Evolutionary conservation across 768 basidiomycete genomes (phyloP), one percentile per base, ranked within the genome.

Genomic region (Termitomyces sp.): DNA sequence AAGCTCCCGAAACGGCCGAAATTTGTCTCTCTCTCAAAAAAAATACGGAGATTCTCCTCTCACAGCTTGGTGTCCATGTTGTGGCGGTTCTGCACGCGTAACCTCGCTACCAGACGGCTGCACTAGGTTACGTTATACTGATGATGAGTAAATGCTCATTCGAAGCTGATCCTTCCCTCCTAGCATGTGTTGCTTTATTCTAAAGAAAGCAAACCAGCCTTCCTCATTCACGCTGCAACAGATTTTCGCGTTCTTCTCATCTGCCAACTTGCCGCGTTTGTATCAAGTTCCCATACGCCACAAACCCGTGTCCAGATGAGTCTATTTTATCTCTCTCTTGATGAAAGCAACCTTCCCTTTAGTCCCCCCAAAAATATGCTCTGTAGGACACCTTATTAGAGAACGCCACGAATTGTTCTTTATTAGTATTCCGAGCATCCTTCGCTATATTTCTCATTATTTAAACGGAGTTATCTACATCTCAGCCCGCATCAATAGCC

Each of bases 221-320:
- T n/a, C n/a, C n/a, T n/a, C n/a, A n/a, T n/a, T n/a, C n/a, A n/a
- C n/a, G n/a, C n/a, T 43, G 7, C 15, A 43, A 43, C 53, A 16
- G 29, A 18, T 23, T 10, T 15, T 16, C 41, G 41, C 31, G 16
- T 49, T 50, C 42, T 35, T 43, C 22, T n/a, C 33, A 25, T 4
- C 5, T 23, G 15, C 3, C 13, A 32, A 52, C 2, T 15, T 23
- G 16, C 54, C 38, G 32, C 20, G n/a, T n/a, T n/a, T n/a, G n/a
- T n/a, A n/a, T n/a, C n/a, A n/a, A 22, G 4, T 1, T 36, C 23
- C 27, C 18, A 33, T 56, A 52, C 56, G 56, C 56, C 56, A 56
- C 56, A 52, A 56, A 35, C 31, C 25, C 50, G 10, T 15, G 39
- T 36, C 18, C 16, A 13, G 7, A 12, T 25, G 1, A 7, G 29